A percentile compares a stretch with the other conserved stretches of the same genome.
Conservation (phyloP, 768 basidiomycete species). For the Tephrocybe sp. region DNA sequence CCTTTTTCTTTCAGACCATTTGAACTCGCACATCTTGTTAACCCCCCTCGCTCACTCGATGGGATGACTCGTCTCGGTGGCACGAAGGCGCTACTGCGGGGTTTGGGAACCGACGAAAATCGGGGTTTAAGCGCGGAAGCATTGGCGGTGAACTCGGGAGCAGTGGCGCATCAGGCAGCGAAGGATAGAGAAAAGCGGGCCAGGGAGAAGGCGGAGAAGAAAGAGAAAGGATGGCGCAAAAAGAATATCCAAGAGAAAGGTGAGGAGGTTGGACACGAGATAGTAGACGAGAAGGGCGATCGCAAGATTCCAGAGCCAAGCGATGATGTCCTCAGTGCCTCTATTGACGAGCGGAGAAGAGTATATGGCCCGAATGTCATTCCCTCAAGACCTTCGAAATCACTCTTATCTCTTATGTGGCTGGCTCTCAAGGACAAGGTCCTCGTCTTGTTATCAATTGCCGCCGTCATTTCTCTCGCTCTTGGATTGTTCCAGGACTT, state of each 20-base stretch:
- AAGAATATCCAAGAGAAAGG: slow-evolving; percentile 19
- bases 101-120: slow-evolving; percentile 68
- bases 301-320: slow-evolving; percentile 29
- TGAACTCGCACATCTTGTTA: slow-evolving; percentile 80
- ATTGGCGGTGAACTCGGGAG: slow-evolving; percentile 11
- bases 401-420: slow-evolving; percentile 79
- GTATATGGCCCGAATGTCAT: slow-evolving; percentile 79
- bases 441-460: slow-evolving; percentile 84
- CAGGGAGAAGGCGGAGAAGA: slow-evolving; percentile 12
- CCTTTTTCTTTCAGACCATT: slow-evolving; percentile 78
- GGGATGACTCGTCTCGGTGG: slow-evolving; percentile 73
- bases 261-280: slow-evolving; percentile 25
- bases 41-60: slow-evolving; percentile 76
- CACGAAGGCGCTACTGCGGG: slow-evolving; percentile 57
- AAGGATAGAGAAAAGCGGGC: slow-evolving; percentile 12
- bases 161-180: slow-evolving; percentile 13
- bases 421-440: slow-evolving; percentile 89
- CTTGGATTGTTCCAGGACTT: slow-evolving; percentile 95
- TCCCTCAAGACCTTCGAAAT: slow-evolving; percentile 68
- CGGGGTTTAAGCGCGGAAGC: slow-evolving; percentile 41
- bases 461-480: slow-evolving; percentile 90
- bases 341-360: slow-evolving; percentile 57
- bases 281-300: slow-evolving; percentile 34
- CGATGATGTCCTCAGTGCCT: slow-evolving; percentile 33
- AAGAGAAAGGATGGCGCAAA: slow-evolving; percentile 15